Evolutionary conservation across 2,329 filamentous ascomycete genomes (phyloP).

Genomic region (Curvularia hawaiiensis): DNA sequence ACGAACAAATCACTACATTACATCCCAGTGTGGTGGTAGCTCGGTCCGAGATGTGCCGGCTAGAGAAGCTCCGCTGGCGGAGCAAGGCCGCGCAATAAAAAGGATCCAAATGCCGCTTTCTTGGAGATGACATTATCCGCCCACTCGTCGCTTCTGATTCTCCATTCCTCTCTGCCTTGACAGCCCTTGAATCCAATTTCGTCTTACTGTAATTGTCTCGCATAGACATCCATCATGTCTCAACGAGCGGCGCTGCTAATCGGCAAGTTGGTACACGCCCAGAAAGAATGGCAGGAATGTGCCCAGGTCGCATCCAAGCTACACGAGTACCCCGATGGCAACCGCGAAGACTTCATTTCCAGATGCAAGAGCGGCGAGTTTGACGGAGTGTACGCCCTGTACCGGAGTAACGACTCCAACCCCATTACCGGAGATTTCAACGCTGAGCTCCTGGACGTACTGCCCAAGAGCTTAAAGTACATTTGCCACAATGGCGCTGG

Average conservation of each 20-base stretch:
- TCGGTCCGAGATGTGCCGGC: slow-evolving; percentile 34
- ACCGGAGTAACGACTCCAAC: slow-evolving; percentile 63
- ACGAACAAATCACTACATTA: slow-evolving; percentile 21
- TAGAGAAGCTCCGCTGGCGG: slow-evolving; percentile 18
- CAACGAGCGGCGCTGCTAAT: slow-evolving; percentile 52
- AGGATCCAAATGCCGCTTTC: slow-evolving; percentile 24
- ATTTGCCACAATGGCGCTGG: slow-evolving; percentile 60
- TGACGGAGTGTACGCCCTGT: slow-evolving; percentile 61
- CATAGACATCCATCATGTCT: slow-evolving; percentile 29
- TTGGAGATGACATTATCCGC: slow-evolving; percentile 7
- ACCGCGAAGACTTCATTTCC: slow-evolving; percentile 60
- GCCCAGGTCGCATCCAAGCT: slow-evolving; percentile 40
- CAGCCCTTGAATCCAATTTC: background rate
- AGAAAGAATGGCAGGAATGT: slow-evolving; percentile 54
- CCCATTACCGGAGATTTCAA: slow-evolving; percentile 56
- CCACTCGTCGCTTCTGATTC: background rate
- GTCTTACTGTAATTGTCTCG: background rate
- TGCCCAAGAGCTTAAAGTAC: slow-evolving; percentile 52
- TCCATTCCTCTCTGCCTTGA: background rate
- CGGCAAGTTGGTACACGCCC: slow-evolving; percentile 51
- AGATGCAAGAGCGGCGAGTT: slow-evolving; percentile 61
- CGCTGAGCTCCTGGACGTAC: slow-evolving; percentile 49
- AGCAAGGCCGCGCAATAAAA: slow-evolving; percentile 22
- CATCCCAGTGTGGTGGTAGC: background rate
- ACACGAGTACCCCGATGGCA: slow-evolving; percentile 60